Evolutionary conservation across 352 stramenopile genomes (phyloP).

Genomic region (Pythium utonaiense): DNA sequence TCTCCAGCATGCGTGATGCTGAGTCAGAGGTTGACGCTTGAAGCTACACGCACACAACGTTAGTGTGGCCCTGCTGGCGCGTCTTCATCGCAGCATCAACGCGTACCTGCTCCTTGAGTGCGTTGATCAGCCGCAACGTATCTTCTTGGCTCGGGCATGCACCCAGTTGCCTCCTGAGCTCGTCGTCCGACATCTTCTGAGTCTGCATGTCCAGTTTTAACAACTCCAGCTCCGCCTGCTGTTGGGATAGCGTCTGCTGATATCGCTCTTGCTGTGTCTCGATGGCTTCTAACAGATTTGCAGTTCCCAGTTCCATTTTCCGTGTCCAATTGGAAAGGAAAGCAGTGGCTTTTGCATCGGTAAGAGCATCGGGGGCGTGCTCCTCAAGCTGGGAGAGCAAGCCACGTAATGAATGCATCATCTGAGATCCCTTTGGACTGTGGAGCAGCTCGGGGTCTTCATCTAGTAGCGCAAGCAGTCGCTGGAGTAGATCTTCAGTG

Average conservation of each 20-base stretch:
- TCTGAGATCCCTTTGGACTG: conserved; percentile 5
- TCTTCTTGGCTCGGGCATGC: conserved; percentile 62
- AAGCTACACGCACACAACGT: conserved; percentile 27
- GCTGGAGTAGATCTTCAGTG: conserved; percentile 32
- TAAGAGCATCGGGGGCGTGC: conserved; percentile 19
- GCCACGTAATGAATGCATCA: conserved; percentile 46
- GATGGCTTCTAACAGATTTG: conserved; percentile 47
- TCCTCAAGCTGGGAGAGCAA: conserved; percentile 41
- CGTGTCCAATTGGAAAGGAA: conserved; percentile 44
- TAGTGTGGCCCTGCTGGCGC: neutral
- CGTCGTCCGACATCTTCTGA: conserved; percentile 42
- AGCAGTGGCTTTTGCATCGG: conserved; percentile 8
- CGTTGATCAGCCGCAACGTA: conserved; percentile 48
- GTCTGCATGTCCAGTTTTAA: conserved; percentile 42
- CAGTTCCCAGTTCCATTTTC: conserved; percentile 61
- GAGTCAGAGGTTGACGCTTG: conserved; percentile 35
- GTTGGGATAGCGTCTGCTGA: conserved; percentile 34
- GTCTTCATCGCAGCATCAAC: neutral
- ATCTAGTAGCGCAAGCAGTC: conserved; percentile 18
- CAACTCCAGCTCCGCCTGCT: conserved; percentile 38
- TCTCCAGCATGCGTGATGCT: conserved; percentile 39
- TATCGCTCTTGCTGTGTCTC: conserved; percentile 52
- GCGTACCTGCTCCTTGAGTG: conserved; percentile 51
- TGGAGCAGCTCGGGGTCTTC: conserved; percentile 16
- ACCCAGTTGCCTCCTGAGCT: conserved; percentile 39